These are phyloP conservation scores for Tylopilus intermedius DNA, from an alignment of 768 basidiomycete genomes.

Conservation along the genomic window DNA sequence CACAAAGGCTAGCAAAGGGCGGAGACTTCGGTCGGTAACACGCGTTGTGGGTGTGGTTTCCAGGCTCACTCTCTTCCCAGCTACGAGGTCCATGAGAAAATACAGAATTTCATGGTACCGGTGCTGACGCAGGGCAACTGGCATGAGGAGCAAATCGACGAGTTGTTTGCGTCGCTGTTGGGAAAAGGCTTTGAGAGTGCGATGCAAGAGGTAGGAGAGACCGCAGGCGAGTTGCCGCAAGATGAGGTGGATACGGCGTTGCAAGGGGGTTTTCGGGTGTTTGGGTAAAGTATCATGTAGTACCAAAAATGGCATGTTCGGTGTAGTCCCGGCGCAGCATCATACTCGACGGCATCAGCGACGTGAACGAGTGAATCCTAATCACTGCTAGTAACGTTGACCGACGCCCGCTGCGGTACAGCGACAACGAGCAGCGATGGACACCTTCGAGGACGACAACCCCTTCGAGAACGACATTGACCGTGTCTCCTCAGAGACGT, in stretches of 20 bases:
- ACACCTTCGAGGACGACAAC: slow-evolving; percentile 59
- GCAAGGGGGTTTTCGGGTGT: slow-evolving; percentile 51
- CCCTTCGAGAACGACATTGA: slow-evolving; percentile 51
- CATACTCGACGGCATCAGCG: neutral
- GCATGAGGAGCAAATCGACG: slow-evolving; percentile 97
- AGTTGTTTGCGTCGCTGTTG: slow-evolving; percentile 83
- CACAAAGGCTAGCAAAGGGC: slow-evolving; percentile 91
- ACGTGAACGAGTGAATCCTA: too few species aligned
- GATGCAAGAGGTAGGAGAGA: slow-evolving; percentile 24
- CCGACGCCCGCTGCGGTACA: neutral
- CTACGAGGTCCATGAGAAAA: slow-evolving; percentile 92
- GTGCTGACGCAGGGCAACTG: slow-evolving; percentile 63
- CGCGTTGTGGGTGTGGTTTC: neutral
- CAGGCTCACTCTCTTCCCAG: slow-evolving; percentile 35
- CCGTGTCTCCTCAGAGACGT: slow-evolving; percentile 33
- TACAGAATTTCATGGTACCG: slow-evolving; percentile 96
- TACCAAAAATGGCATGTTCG: slow-evolving; percentile 26
- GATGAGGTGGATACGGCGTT: slow-evolving; percentile 31
- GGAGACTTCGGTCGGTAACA: slow-evolving; percentile 71
- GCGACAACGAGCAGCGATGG: slow-evolving; percentile 15
- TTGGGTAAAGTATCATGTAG: slow-evolving; percentile 40
- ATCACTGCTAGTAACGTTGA: neutral
- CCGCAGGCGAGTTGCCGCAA: slow-evolving; percentile 28
- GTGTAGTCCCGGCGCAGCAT: slow-evolving; percentile 3
- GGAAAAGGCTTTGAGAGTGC: slow-evolving; percentile 62